Evolutionary conservation across 305 asterid species (phyloP).

Genomic region (Andrographis paniculata): DNA sequence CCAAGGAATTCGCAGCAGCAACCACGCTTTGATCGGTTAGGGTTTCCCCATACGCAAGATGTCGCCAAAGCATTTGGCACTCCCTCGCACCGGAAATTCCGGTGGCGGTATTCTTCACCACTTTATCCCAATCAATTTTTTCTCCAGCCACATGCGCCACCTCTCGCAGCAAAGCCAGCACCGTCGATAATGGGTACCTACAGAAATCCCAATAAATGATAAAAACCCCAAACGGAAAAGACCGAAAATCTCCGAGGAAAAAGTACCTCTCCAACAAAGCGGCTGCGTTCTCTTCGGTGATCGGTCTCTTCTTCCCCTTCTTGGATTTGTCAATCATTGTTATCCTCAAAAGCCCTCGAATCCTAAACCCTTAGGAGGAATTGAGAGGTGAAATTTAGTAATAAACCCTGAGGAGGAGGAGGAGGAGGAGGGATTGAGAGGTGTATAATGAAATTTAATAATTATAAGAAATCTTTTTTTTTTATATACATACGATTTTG

Average conservation of each 20-base stretch:
- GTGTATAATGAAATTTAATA: no score
- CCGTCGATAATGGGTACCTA: constrained; percentile 55
- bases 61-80: constrained; percentile 82
- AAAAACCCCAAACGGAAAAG: neutral
- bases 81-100: constrained; percentile 71
- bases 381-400: constrained; percentile 3
- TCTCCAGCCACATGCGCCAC: constrained; percentile 45
- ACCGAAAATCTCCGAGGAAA: neutral
- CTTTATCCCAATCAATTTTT: constrained; percentile 65
- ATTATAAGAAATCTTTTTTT: no score
- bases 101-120: constrained; percentile 57
- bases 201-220: neutral
- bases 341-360: constrained; percentile 3
- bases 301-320: constrained; percentile 38
- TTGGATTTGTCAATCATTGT: constrained; percentile 49
- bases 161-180: constrained; percentile 64
- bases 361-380: neutral
- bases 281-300: constrained; percentile 46
- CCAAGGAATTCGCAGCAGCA: constrained; percentile 42
- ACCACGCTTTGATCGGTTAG: constrained; percentile 39
- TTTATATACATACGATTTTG: no score
- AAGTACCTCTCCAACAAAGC: constrained; percentile 43
- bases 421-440: no score
- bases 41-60: constrained; percentile 62
- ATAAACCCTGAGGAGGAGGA: constrained; percentile 13